Evolutionary conservation across 2,329 filamentous ascomycete genomes (phyloP), one percentile per base, ranked within the genome.

Genomic region (Colletotrichum destructivum): DNA sequence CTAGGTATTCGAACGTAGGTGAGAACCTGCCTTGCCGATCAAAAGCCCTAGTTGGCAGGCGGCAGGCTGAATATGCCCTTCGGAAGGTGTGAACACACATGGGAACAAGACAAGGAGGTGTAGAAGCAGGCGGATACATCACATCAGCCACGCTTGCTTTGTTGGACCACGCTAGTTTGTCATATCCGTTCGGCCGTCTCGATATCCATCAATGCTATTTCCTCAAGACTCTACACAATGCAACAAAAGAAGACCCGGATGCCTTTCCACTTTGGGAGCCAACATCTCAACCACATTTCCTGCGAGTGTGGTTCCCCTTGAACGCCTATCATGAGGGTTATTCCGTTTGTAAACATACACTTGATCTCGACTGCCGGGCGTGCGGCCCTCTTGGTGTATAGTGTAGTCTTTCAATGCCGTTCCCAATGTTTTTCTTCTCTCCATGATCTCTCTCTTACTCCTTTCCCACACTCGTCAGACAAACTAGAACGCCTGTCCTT

Each of bases 401-500:
- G 12, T 11, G 40, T 69, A 16, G 23, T 57, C 38, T 42, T 38
- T 59, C 18, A n/a, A 21, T 44, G 21, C 47, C 18, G 23, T 59
- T 47, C 64, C 38, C 5, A 57, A 23, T 9, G 13, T 16, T 38
- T 46, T 31, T 13, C 18, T n/a, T 40, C 38, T 21, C 16, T 49
- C 31, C 35, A 38, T 9, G 8, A 38, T n/a, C n/a, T 18, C 13
- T 38, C 26, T 26, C 31, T 7, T 13, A 26, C 49, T 13, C 31
- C 13, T 40, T 31, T n/a, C 3, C 40, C 54, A 13, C 18, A 1
- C 13, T 15, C 35, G 21, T n/a, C 8, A 13, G 21, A 26, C 49
- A 12, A 18, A 46, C 55, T 63, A 74, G 61, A 75, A 75, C 9
- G 70, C 80, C 62, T 82, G 81, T 13, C 82, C 80, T 56, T 84